phyloP scores from a whole-genome alignment of 352 stramenopile genomes.

The Phytophthora sojae region DNA sequence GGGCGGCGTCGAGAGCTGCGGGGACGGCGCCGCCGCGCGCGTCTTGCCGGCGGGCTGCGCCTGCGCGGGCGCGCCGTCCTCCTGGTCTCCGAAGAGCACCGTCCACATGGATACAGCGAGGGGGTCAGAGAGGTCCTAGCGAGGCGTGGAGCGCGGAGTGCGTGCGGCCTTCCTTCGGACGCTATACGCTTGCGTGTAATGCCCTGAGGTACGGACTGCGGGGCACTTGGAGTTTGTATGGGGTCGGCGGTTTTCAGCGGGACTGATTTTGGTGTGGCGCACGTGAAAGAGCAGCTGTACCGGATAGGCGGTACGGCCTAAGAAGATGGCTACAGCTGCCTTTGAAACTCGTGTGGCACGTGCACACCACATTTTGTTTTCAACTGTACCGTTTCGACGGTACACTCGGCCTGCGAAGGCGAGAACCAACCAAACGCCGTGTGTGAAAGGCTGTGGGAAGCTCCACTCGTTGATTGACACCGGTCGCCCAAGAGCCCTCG shows the following conservation, averaged over 20 bases:
- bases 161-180: conserved; percentile 22
- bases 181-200: conserved; percentile 32
- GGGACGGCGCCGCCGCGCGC: conserved; percentile 16
- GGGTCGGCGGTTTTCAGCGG: background rate
- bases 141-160: background rate
- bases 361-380: background rate
- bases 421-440: conserved; percentile 42
- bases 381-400: background rate
- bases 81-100: conserved; percentile 67
- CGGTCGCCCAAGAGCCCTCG: background rate
- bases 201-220: conserved; percentile 7
- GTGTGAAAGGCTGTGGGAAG: conserved; percentile 24
- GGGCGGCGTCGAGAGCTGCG: conserved; percentile 40
- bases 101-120: conserved; percentile 52
- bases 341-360: too few relatives aligned
- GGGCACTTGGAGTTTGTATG: conserved; percentile 8
- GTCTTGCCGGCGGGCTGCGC: conserved; percentile 19
- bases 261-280: background rate
- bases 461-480: background rate
- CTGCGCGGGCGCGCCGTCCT: conserved; percentile 17
- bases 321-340: background rate
- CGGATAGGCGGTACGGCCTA: background rate
- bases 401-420: conserved; percentile 1
- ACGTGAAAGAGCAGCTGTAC: background rate
- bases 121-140: background rate